Evolutionary conservation across 75 land plant species (phyloP), one percentile per base, ranked within the genome.

Genomic region (Selaginella moellendorffii): DNA sequence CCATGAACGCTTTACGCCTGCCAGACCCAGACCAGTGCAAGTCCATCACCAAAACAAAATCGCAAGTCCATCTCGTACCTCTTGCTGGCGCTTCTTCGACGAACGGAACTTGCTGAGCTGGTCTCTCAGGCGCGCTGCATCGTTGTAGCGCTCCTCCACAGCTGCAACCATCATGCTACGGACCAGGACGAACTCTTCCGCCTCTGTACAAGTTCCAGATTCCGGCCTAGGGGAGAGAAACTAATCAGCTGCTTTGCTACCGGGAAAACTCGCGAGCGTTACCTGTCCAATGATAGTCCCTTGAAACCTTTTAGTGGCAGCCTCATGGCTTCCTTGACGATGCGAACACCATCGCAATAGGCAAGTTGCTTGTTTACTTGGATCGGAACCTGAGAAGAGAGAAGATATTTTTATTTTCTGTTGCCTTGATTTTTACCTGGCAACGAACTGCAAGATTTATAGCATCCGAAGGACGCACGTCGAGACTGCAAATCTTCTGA

Each of bases 401-500:
- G 59, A 56, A 19, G n/a, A 8, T 21, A 56, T 56, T 0, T n/a
- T n/a, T n/a, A n/a, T n/a, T n/a, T n/a, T n/a, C n/a, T n/a, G n/a
- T n/a, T n/a, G n/a, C n/a, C n/a, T n/a, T n/a, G n/a, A n/a, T n/a
- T n/a, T n/a, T 31, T 70, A 88, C 89, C 89, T 90, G 77, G 76
- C 97, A 90, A 53, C 82, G 72, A 17, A 87, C 93, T 26, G 97
- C 97, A 73, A 90, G 77, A 58, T 90, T 90, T 30, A 90, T 90
- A 22, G 88, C 97, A 82, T 90, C 97, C 25, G 97, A 90, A 21
- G 97, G 97, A 17, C 97, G 77, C 0, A 86, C 78, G 61, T 90
- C 97, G 65, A 90, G 75, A 56, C 78, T 77, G 25, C 83, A 61
- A 19, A 65, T 29, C 53, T 62, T 31, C 20, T 80, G 78, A 31